Conservation (phyloP, 164 flowering plant genomes). For the Dillenia suffruticosa region DNA sequence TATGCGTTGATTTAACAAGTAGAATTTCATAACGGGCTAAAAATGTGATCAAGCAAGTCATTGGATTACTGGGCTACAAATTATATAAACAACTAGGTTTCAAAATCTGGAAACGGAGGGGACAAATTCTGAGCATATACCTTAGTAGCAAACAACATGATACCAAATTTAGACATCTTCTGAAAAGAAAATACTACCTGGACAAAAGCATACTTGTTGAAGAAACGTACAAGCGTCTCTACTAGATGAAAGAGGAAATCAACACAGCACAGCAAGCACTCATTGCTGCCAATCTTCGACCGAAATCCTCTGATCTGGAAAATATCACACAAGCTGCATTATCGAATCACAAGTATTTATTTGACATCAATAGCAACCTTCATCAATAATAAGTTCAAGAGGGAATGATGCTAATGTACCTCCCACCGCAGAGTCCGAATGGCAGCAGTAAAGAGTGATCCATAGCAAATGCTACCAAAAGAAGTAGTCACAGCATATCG, state of each 20-base stretch:
- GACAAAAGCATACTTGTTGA: slow-evolving; percentile 97
- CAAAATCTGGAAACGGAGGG: too few relatives aligned
- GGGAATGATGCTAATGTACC: slow-evolving; percentile 32
- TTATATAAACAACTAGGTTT: too few relatives aligned
- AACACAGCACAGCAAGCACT: slow-evolving; percentile 96
- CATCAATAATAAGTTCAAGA: too few relatives aligned
- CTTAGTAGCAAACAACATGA: too few relatives aligned
- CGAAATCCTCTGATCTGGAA: slow-evolving; percentile 91
- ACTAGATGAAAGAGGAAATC: slow-evolving; percentile 95
- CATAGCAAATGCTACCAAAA: slow-evolving; percentile 98
- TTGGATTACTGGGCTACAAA: too few relatives aligned
- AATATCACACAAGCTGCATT: not conserved
- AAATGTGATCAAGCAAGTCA: too few relatives aligned
- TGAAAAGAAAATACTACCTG: slow-evolving; percentile 51
- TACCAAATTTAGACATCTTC: not conserved
- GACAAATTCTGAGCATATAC: too few relatives aligned
- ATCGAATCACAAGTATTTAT: not conserved
- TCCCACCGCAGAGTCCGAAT: slow-evolving; percentile 95
- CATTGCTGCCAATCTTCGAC: slow-evolving; percentile 94
- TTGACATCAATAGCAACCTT: too few relatives aligned
- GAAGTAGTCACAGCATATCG: slow-evolving; percentile 86
- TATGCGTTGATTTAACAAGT: too few relatives aligned
- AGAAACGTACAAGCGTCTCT: slow-evolving; percentile 93
- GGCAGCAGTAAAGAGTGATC: slow-evolving; percentile 96
- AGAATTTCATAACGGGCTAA: too few relatives aligned